A percentile compares a stretch with the other conserved stretches of the same genome.
Conservation (phyloP, 306 rosid species). For the Hippophae rhamnoides region DNA sequence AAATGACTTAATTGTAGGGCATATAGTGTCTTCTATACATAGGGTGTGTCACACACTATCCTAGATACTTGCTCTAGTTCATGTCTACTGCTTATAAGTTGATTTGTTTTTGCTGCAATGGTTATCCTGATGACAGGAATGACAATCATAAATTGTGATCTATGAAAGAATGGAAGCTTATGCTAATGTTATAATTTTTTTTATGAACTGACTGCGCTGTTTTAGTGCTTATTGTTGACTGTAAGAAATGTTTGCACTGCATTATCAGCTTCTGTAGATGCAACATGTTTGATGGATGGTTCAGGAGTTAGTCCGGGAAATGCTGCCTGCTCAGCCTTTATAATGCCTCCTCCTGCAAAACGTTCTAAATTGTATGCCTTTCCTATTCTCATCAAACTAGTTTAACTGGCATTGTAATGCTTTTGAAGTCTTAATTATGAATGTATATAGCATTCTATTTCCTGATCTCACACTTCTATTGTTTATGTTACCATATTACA, state of each 20-base stretch:
- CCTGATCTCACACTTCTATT: background rate
- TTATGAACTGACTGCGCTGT: background rate
- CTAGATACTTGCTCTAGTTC: no score
- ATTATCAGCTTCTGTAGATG: slow-evolving; percentile 30
- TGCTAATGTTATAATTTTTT: no score
- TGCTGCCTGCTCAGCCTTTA: slow-evolving; percentile 37
- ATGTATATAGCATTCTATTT: background rate
- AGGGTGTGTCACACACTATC: no score
- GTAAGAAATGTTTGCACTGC: slow-evolving; percentile 11
- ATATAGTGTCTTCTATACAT: no score
- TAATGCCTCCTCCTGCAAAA: slow-evolving; percentile 61
- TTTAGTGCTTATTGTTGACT: slow-evolving; percentile 3
- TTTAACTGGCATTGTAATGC: slow-evolving; percentile 15
- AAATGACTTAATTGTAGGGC: no score
- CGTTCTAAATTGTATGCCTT: slow-evolving; percentile 76
- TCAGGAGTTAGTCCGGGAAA: slow-evolving; percentile 43
- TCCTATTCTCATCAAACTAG: slow-evolving; percentile 23
- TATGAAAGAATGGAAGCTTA: no score
- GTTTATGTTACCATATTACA: background rate
- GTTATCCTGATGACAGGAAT: no score
- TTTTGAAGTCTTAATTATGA: slow-evolving; percentile 6
- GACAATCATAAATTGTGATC: no score
- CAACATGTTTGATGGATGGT: slow-evolving; percentile 39
- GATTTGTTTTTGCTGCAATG: no score
- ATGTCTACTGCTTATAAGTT: no score